Base-by-base conservation (phyloP, 225 moss, liverwort and hornwort species). In the Bryoerythrophyllum caledonicum region DNA sequence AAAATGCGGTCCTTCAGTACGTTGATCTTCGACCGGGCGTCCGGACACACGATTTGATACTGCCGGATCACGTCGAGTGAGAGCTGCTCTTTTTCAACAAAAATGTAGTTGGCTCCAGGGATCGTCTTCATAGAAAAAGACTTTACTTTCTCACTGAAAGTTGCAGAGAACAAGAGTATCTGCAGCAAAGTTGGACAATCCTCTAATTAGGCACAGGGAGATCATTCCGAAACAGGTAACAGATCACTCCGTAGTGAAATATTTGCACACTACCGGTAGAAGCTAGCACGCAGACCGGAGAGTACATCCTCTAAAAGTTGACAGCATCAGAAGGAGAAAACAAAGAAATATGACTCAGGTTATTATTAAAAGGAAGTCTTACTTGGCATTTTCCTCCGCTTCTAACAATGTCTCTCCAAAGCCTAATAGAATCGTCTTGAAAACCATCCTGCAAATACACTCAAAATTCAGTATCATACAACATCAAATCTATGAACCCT, bases 101-200 rank as follows among this genome's bases (percentile, higher is more conserved):
- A 54, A 54, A 54, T 54, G 23, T 54, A 54, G 54, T 54, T 54
- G 23, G 54, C 54, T 23, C 54, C 74, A 5, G 89, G 93, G 69
- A 99, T 81, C 25, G 89, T 91, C 83, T 51, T 93, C 86, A 84
- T 65, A 17, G 91, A 89, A 69, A 99, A 99, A 6, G 71, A 71
- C 67, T 90, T 99, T 3, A 95, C 99, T 84, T 86, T 91, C 37
- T 90, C 90, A 74, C 95, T 91, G 72, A 95, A 93, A 40, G 99
- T 95, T 58, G 99, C 95, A 68, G 97, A 95, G 75, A 99, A 99
- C 34, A 95, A 90, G 21, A 99, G 73, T 72, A 93, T 84, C 99
- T 99, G 94, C 78, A 77, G 93, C 78, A 77, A 70, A 67, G 71
- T 57, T 11, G 5, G 72, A 23, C 63, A 78, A 35, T 44, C 44